Base-by-base conservation (phyloP, 192 early-diverging fungal species). In the Physocladia obscura region DNA sequence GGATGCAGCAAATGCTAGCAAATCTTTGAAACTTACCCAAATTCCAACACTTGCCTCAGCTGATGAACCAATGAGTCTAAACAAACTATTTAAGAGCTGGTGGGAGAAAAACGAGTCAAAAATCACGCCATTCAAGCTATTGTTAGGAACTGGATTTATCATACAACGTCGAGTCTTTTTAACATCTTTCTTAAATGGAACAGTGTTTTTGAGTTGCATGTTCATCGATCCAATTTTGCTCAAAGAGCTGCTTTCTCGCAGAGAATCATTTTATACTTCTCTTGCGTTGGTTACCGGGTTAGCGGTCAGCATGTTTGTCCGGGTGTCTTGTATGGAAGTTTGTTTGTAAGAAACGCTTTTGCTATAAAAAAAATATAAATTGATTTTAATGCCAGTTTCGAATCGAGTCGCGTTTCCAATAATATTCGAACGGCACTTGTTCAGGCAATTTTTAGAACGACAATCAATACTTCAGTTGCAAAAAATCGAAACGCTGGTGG, bases 281-380 rank as follows among this genome's bases (percentile, higher is more conserved):
- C 19, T 65, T 5, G n/a, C 6, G 11, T 49, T 65, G 2, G 49
- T 65, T 32, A 29, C 30, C 8, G 63, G 48, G 8, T 26, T 65
- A 13, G 19, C 63, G 21, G 4, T 49, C 8, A 65, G 63, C 32
- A 65, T 65, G 63, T 44, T 65, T 39, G 49, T 65, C 5, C 47
- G 63, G 8, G 63, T 65, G 21, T 52, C 63, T 1, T 65, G 63
- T 32, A 65, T 65, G 63, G 63, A 65, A 35, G 50, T 65, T 21
- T 65, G 63, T 32, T 65, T 51, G 63, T 65, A 21, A 31, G 49
- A n/a, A 44, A 44, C 40, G 40, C 8, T 44, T 8, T 44, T 44
- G 8, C n/a, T 44, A 8, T 44, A 13, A n/a, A n/a, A 44, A 44
- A 8, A 13, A 13, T n/a, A 8, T 13, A 44, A 44, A 44, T 30